Percentiles rank a stretch among this genome's conserved stretches.
Evolutionary conservation across 805 yeast species (phyloP).

Genomic region (baker's yeast (Saccharomyces cerevisiae)): DNA sequence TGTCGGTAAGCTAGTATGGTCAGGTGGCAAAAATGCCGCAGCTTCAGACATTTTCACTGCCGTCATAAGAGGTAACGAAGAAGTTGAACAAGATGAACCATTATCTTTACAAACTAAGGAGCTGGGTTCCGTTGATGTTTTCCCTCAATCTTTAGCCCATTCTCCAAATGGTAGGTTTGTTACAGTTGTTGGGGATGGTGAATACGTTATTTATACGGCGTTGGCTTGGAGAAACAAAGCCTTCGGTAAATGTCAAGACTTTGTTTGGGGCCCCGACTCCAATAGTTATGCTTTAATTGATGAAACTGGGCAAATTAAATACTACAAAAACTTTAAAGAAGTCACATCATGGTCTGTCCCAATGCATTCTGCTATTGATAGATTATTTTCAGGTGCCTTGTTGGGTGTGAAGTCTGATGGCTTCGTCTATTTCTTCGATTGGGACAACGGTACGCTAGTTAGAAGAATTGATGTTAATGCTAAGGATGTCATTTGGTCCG

Average conservation of each 20-base stretch:
- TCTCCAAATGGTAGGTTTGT: constrained; percentile 97
- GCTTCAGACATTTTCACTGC: constrained; percentile 70
- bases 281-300: constrained; percentile 80
- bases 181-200: constrained; percentile 96
- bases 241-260: constrained; percentile 82
- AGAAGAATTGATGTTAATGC: constrained; percentile 87
- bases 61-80: constrained; percentile 63
- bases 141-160: constrained; percentile 78
- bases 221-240: constrained; percentile 96
- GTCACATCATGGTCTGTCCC: constrained; percentile 54
- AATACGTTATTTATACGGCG: constrained; percentile 90
- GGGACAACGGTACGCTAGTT: constrained; percentile 82
- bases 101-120: constrained; percentile 77
- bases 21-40: constrained; percentile 57
- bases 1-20: constrained; percentile 84
- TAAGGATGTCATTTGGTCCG: constrained; percentile 80
- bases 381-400: constrained; percentile 81
- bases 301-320: constrained; percentile 52
- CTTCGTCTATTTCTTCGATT: constrained; percentile 81
- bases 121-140: constrained; percentile 87
- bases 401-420: constrained; percentile 80
- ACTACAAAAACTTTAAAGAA: constrained; percentile 81
- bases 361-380: constrained; percentile 64
- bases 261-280: constrained; percentile 92
- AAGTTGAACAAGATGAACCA: constrained; percentile 70